phyloP scores from a whole-genome alignment of 2,329 filamentous ascomycete genomes.

The Pseudogymnoascus sp. region DNA sequence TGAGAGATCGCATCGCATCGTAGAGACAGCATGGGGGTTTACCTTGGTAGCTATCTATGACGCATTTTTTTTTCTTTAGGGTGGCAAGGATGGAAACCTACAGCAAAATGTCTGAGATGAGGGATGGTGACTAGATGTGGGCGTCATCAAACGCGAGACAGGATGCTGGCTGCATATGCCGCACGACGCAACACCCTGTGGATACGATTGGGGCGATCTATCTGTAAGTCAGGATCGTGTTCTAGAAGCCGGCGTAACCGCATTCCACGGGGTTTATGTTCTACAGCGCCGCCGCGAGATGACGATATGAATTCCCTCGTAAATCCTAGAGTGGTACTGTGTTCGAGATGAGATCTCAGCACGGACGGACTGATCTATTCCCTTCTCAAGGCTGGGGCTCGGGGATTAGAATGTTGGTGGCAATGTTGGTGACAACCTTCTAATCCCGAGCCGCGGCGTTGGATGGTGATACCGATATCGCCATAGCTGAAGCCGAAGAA shows the following conservation, averaged over 20 bases:
- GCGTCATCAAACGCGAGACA: background rate
- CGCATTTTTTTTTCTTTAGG: background rate
- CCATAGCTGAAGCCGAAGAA: no score
- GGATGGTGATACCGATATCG: no score
- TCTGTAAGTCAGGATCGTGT: background rate
- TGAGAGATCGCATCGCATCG: background rate
- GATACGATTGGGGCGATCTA: background rate
- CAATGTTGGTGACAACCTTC: no score
- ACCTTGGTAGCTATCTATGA: background rate
- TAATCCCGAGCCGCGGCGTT: no score
- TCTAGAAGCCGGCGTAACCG: background rate
- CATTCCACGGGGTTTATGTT: background rate
- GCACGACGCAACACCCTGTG: background rate
- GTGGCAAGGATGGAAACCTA: background rate
- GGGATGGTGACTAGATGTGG: background rate
- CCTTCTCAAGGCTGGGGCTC: no score
- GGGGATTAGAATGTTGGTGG: no score
- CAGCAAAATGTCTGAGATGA: background rate
- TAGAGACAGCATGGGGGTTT: background rate
- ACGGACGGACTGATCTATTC: no score
- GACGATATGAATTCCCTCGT: no score
- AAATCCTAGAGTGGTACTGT: no score
- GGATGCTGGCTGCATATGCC: background rate
- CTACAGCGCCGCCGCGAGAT: background rate
- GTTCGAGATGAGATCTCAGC: no score